Conservation (phyloP, 2,329 filamentous ascomycete species). For the Colletotrichum sp. region DNA sequence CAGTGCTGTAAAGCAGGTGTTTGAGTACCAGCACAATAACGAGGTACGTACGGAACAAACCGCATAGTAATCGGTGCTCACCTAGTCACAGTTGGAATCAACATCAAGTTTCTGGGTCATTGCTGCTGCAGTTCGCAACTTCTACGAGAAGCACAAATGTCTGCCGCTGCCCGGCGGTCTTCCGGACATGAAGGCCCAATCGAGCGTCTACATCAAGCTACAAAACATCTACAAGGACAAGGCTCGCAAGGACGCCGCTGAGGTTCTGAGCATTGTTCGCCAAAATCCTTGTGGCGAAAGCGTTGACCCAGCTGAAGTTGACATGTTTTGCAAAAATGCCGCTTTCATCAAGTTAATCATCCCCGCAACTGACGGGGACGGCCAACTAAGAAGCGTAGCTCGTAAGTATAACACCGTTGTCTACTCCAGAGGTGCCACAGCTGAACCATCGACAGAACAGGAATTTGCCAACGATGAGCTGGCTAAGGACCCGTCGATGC, state of each 20-base stretch:
- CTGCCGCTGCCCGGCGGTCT: constrained; percentile 86
- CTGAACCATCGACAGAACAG: constrained; percentile 42
- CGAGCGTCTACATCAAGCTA: constrained; percentile 84
- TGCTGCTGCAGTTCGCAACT: constrained; percentile 76
- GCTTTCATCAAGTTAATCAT: constrained; percentile 90
- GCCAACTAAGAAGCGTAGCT: constrained; percentile 56
- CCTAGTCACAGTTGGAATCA: constrained; percentile 42
- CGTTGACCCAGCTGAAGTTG: constrained; percentile 77
- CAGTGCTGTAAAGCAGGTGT: constrained; percentile 76
- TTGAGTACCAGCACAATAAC: constrained; percentile 64
- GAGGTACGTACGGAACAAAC: constrained; percentile 57
- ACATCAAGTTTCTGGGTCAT: constrained; percentile 85
- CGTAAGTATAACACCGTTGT: constrained; percentile 47
- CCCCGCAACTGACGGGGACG: constrained; percentile 45
- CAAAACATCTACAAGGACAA: constrained; percentile 94
- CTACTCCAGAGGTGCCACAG: neutral
- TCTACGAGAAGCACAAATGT: constrained; percentile 74
- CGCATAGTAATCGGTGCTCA: constrained; percentile 23
- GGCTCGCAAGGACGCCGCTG: constrained; percentile 76
- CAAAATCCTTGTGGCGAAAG: constrained; percentile 49
- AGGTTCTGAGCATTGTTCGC: constrained; percentile 73
- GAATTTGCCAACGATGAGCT: constrained; percentile 61
- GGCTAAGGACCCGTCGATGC: constrained; percentile 43
- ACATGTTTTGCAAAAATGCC: constrained; percentile 94
- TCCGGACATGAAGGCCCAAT: constrained; percentile 98